Conservation (phyloP, 1,284 basidiomycete genomes). For the Rhizopogon hawkerae region DNA sequence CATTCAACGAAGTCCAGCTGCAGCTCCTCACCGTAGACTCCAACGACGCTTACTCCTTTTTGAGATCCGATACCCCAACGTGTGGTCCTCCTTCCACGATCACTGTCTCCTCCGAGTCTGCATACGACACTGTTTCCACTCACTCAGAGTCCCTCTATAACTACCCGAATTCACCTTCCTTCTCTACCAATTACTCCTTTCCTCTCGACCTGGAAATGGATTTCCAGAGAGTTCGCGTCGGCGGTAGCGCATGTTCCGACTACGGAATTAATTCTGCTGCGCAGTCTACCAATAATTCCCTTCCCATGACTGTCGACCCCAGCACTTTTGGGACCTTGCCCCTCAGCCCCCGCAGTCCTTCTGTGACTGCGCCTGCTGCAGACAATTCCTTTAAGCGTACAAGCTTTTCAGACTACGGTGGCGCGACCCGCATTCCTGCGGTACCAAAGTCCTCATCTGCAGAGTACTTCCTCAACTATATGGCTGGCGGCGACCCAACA, state of each 20-base stretch:
- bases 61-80: slow-evolving; percentile 53
- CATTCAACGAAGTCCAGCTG: slow-evolving; percentile 53
- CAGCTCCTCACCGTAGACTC: slow-evolving; percentile 55
- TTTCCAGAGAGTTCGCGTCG: slow-evolving; percentile 53
- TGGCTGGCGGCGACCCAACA: slow-evolving; percentile 28
- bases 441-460: slow-evolving; percentile 38
- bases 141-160: slow-evolving; percentile 64
- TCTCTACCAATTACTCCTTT: slow-evolving; percentile 45
- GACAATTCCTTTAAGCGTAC: slow-evolving; percentile 36
- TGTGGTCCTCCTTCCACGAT: slow-evolving; percentile 68
- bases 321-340: slow-evolving; percentile 50
- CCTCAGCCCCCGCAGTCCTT: slow-evolving; percentile 51
- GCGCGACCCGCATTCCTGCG: slow-evolving; percentile 36
- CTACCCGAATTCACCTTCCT: slow-evolving; percentile 44
- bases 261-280: slow-evolving; percentile 34
- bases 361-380: slow-evolving; percentile 25
- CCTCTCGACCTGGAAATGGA: slow-evolving; percentile 63
- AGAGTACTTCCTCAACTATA: slow-evolving; percentile 43
- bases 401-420: slow-evolving; percentile 58
- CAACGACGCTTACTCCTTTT: slow-evolving; percentile 53
- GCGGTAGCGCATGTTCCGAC: slow-evolving; percentile 40
- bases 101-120: slow-evolving; percentile 69
- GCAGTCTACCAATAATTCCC: slow-evolving; percentile 30
- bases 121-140: slow-evolving; percentile 59
- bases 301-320: slow-evolving; percentile 40